Conservation (phyloP, 2,329 filamentous ascomycete genomes). For the Diaporthe sp. region DNA sequence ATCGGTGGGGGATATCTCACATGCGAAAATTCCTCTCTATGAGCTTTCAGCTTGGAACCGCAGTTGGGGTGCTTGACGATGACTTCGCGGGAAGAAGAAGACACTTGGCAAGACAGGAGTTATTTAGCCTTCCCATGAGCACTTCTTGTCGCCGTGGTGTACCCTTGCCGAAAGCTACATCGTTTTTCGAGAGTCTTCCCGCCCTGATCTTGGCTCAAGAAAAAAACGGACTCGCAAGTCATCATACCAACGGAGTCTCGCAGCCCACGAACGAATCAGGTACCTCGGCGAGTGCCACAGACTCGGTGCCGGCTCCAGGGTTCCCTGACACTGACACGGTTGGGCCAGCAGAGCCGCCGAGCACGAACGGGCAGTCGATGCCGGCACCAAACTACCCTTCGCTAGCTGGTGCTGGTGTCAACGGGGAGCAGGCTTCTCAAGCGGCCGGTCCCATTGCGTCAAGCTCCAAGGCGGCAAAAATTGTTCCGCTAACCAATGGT, state of each 20-base stretch:
- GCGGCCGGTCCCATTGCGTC: background rate
- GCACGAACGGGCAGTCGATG: background rate
- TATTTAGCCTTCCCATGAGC: background rate
- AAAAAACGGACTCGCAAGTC: background rate
- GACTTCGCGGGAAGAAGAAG: background rate
- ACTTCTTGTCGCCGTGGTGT: background rate
- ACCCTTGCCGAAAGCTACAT: background rate
- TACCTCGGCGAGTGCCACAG: background rate
- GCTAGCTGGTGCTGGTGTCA: background rate
- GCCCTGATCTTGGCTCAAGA: background rate
- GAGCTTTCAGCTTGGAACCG: fast-evolving
- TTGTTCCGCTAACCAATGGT: background rate
- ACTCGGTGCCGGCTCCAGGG: background rate
- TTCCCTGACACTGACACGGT: background rate
- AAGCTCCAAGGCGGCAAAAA: background rate
- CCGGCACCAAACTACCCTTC: background rate
- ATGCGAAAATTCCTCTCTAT: background rate
- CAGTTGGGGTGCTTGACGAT: background rate
- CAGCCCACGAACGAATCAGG: background rate
- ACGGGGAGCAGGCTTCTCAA: background rate
- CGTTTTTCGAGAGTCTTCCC: background rate
- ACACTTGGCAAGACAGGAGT: background rate
- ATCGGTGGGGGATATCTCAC: background rate
- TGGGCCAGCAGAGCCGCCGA: background rate
- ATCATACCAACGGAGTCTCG: background rate